Conservation (phyloP, 2,329 filamentous ascomycete genomes). For the Claviceps pazoutovae region DNA sequence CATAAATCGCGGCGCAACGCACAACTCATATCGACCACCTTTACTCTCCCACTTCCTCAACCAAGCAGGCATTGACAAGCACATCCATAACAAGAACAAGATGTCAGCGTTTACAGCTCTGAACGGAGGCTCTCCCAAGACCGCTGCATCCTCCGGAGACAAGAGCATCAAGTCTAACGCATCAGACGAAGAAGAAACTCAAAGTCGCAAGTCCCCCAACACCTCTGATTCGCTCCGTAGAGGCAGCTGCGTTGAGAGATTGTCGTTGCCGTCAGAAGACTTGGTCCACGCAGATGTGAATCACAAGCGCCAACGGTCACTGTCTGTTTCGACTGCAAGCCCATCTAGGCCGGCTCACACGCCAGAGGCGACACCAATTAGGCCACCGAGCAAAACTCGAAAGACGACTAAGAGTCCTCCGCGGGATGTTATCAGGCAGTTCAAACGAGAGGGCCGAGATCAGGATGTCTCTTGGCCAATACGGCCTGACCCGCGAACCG, state of each 20-base stretch:
- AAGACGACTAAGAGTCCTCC: slow-evolving; percentile 29
- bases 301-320: slow-evolving; percentile 58
- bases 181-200: too few species aligned
- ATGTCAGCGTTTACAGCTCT: slow-evolving; percentile 41
- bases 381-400: slow-evolving; percentile 23
- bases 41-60: not conserved
- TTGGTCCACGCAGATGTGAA: slow-evolving; percentile 33
- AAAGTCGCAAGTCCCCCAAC: slow-evolving; percentile 13
- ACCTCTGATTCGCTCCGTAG: slow-evolving; percentile 15
- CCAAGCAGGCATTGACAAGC: not conserved
- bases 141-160: slow-evolving; percentile 20
- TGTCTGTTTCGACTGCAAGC: slow-evolving; percentile 42
- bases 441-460: slow-evolving; percentile 32
- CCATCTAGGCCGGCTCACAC: slow-evolving; percentile 18
- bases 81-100: not conserved
- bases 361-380: slow-evolving; percentile 18
- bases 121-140: slow-evolving; percentile 35
- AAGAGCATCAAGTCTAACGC: slow-evolving; percentile 13
- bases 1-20: not conserved
- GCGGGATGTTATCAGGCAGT: slow-evolving; percentile 32
- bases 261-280: slow-evolving; percentile 24
- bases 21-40: not conserved
- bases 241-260: slow-evolving; percentile 30
- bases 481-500: slow-evolving; percentile 31
- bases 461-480: slow-evolving; percentile 34